Percentiles rank a stretch among this genome's conserved stretches.
phyloP scores from a whole-genome alignment of 768 basidiomycete genomes.

The Pulveroboletus sp. region DNA sequence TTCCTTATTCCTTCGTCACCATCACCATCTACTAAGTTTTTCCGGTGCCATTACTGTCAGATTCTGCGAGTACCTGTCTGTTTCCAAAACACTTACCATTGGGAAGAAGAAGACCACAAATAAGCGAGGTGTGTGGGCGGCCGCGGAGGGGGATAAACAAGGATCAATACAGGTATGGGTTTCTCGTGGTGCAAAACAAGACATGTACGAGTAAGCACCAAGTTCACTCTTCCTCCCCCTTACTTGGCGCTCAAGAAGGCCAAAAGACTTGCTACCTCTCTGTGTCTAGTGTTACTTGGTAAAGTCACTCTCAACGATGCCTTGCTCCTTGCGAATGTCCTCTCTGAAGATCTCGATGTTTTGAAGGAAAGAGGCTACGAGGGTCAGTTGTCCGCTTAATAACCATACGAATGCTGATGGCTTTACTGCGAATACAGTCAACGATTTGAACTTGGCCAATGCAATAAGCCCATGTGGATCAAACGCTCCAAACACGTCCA shows the following conservation, averaged over 20 bases:
- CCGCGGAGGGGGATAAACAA: constrained; percentile 48
- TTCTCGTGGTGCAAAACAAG: constrained; percentile 62
- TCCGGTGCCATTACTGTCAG: constrained; percentile 64
- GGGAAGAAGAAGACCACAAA: constrained; percentile 46
- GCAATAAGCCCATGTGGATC: constrained; percentile 22
- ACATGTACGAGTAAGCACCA: constrained; percentile 82
- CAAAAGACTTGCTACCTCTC: constrained; percentile 70
- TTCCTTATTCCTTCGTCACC: constrained; percentile 63
- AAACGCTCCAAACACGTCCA: neutral
- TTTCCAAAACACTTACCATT: constrained; percentile 56
- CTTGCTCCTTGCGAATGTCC: constrained; percentile 82
- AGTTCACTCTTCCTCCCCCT: neutral
- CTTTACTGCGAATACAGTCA: constrained; percentile 48
- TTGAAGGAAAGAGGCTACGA: constrained; percentile 80
- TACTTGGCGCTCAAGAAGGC: neutral
- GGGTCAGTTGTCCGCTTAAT: constrained; percentile 39
- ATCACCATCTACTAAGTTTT: constrained; percentile 58
- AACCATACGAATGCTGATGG: neutral
- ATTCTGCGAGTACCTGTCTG: constrained; percentile 56
- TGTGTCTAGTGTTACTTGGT: constrained; percentile 75
- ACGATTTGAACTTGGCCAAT: constrained; percentile 50
- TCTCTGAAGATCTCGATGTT: constrained; percentile 83
- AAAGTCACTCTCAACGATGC: constrained; percentile 79
- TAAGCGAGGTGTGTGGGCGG: constrained; percentile 66
- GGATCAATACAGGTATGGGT: constrained; percentile 69